These are phyloP conservation scores for Penicillium brasilianum DNA, from an alignment of 2,329 filamentous ascomycete species.

Conservation along the genomic window DNA sequence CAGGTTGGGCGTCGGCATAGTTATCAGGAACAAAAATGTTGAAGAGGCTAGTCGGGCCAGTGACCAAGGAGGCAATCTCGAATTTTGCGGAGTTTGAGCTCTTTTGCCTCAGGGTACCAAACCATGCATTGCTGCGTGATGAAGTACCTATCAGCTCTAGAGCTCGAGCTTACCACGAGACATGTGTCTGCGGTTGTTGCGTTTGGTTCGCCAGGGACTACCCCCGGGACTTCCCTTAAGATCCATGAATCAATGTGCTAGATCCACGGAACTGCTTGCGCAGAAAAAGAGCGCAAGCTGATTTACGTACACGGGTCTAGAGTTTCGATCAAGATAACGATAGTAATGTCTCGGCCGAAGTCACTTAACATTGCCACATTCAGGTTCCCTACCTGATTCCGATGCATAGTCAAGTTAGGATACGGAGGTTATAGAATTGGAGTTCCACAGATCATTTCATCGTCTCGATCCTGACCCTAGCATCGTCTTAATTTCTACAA, in stretches of 20 bases:
- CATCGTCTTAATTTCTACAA: not conserved
- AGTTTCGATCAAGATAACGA: not conserved
- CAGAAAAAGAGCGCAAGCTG: not conserved
- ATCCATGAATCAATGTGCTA: conserved; percentile 9
- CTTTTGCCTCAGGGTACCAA: conserved; percentile 15
- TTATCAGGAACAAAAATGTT: not conserved
- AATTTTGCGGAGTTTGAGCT: conserved; percentile 17
- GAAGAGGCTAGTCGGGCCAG: not conserved
- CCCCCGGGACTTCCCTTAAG: conserved; percentile 17
- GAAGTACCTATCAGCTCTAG: conserved; percentile 18
- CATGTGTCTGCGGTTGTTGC: conserved; percentile 22
- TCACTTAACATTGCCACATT: not conserved
- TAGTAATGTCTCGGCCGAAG: not conserved
- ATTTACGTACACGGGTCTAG: not conserved
- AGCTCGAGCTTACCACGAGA: conserved; percentile 13
- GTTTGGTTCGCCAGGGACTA: conserved; percentile 33
- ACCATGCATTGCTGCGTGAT: conserved; percentile 8
- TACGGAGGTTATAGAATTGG: not conserved
- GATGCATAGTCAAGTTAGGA: not conserved
- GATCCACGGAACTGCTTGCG: conserved; percentile 15
- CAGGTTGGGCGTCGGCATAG: not conserved
- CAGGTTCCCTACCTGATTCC: not conserved
- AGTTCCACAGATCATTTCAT: not conserved
- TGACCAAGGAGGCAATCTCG: not conserved
- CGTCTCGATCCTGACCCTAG: not conserved